These are phyloP conservation scores for Mucor sp. DNA, from an alignment of 371 early-diverging fungal genomes.

Conservation along the genomic window DNA sequence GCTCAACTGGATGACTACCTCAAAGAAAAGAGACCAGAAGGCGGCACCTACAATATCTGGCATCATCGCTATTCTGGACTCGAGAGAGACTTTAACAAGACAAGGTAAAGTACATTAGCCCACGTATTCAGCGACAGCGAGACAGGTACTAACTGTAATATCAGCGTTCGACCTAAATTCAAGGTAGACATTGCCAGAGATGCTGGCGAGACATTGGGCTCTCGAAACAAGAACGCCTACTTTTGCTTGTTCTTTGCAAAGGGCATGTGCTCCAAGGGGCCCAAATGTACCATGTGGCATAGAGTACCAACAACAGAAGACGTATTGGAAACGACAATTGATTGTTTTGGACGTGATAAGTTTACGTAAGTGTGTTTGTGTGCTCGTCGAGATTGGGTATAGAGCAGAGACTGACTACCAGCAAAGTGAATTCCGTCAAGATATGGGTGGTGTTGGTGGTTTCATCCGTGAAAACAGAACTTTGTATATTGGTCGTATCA, in stretches of 20 bases:
- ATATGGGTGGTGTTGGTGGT: slow-evolving; percentile 89
- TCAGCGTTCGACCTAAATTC: slow-evolving; percentile 61
- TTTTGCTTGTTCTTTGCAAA: slow-evolving; percentile 87
- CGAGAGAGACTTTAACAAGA: slow-evolving; percentile 47
- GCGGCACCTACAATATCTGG: slow-evolving; percentile 79
- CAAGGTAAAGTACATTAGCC: slow-evolving; percentile 24
- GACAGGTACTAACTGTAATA: not conserved
- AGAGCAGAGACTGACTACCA: not conserved
- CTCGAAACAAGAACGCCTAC: slow-evolving; percentile 59
- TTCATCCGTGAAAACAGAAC: slow-evolving; percentile 76
- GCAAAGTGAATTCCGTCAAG: slow-evolving; percentile 75
- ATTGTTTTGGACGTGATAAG: slow-evolving; percentile 85
- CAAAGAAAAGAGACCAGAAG: slow-evolving; percentile 46
- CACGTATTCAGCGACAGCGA: no score
- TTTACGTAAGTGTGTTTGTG: slow-evolving; percentile 40
- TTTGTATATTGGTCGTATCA: slow-evolving; percentile 80
- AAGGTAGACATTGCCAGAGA: slow-evolving; percentile 71
- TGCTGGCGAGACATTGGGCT: slow-evolving; percentile 75
- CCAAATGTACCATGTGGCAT: slow-evolving; percentile 76
- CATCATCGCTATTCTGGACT: slow-evolving; percentile 70
- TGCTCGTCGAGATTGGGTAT: not conserved
- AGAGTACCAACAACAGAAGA: slow-evolving; percentile 72
- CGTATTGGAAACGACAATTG: slow-evolving; percentile 65
- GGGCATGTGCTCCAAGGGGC: slow-evolving; percentile 79
- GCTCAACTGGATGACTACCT: slow-evolving; percentile 46